Base-by-base conservation (phyloP, 768 basidiomycete genomes). In the Leucocoprinus leucothites region DNA sequence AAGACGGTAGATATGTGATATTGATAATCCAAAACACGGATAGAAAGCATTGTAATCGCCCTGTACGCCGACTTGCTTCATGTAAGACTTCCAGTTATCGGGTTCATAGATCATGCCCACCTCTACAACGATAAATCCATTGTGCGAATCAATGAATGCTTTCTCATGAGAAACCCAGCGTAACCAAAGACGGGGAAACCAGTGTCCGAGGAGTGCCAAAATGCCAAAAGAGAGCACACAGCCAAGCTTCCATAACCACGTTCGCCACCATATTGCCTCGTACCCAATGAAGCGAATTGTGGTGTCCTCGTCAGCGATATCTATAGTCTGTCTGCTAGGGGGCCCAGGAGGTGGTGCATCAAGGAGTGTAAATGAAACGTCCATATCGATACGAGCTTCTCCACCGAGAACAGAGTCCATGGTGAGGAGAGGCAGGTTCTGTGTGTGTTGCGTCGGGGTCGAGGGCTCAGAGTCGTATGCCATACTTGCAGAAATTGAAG, bases 101-200 rank as follows among this genome's bases (percentile, higher is more conserved):
- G 18, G 5, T 28, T 56, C 38, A 18, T 43, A 25, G 19, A 45
- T 24, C 5, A 38, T 25, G 71, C 87, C 57, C 61, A 97, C 95
- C 83, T 99, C 94, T 35, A 96, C 85, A 16, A 95, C 89, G 38
- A 97, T 79, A 61, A 93, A 87, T 3, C 90, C 91, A 60, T 82
- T 71, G 34, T 71, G 68, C 8, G 84, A 75, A 53, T 90, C 73
- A 46, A 83, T 82, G 63, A 98, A 99, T 19, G 89, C 87, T 51
- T 82, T 91, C 68, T 95, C 91, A 43, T 73, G 78, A 1, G 92
- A 84, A 19, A 91, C 89, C 82, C 88, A 95, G 25, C 82, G 82
- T 48, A 98, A 81, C 97, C 97, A 98, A 24, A 94, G 60, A 4
- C 79, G 82, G 53, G 97, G 97, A 60, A 97, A 85, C 97, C 97